Evolutionary conservation across 345 rosid genomes (phyloP).

Genomic region (Populus simonii): DNA sequence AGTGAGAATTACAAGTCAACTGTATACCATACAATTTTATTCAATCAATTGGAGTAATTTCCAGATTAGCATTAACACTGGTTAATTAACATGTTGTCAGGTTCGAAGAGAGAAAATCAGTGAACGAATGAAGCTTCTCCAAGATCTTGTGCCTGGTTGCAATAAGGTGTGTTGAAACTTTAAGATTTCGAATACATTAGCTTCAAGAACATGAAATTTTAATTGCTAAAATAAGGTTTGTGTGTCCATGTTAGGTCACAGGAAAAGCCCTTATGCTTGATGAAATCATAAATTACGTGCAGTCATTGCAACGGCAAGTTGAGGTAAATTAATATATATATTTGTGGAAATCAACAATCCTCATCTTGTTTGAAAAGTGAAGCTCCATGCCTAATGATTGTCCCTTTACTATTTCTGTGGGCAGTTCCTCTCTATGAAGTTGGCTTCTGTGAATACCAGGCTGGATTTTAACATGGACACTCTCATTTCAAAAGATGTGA

Average conservation of each 20-base stretch:
- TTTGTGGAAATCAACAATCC: background rate
- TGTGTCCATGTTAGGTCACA: slow-evolving; percentile 48
- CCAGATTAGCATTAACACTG: slow-evolving; percentile 3
- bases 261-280: slow-evolving; percentile 93
- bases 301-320: slow-evolving; percentile 88
- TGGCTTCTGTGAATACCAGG: slow-evolving; percentile 76
- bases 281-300: slow-evolving; percentile 88
- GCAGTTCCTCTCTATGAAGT: slow-evolving; percentile 90
- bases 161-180: slow-evolving; percentile 51
- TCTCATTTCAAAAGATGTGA: slow-evolving; percentile 68
- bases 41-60: background rate
- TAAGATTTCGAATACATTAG: background rate
- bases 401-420: background rate
- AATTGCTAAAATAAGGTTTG: slow-evolving; percentile 1
- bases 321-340: slow-evolving; percentile 50
- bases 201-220: background rate
- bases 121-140: slow-evolving; percentile 94
- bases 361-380: background rate
- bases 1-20: slow-evolving; percentile 38
- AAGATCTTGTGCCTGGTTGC: slow-evolving; percentile 97
- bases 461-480: slow-evolving; percentile 62
- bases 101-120: slow-evolving; percentile 94
- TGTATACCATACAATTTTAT: background rate
- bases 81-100: slow-evolving; percentile 23
- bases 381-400: slow-evolving; percentile 7